phyloP scores from a whole-genome alignment of 164 flowering plant species.

The Malania oleifera region DNA sequence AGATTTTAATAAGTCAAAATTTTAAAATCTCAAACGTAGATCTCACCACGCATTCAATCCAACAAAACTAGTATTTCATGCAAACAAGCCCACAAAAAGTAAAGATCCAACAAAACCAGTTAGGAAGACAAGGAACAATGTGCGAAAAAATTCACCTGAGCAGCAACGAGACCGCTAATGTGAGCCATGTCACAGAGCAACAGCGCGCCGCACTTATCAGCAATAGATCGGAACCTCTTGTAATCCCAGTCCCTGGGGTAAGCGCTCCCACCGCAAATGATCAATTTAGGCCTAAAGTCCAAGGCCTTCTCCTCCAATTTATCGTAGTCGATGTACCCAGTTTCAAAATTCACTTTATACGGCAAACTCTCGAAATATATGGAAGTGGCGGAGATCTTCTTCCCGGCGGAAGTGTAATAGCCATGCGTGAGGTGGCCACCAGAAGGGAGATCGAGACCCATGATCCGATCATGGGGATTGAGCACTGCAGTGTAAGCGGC shows the following conservation, averaged over 20 bases:
- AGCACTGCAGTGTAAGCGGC: slow-evolving; percentile 95
- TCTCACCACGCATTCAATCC: background rate
- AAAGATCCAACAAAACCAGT: background rate
- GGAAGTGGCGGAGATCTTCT: slow-evolving; percentile 95
- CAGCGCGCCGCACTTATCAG: slow-evolving; percentile 89
- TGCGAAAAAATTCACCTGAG: slow-evolving; percentile 60
- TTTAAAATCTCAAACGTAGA: slow-evolving; percentile 10
- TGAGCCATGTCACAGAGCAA: slow-evolving; percentile 99
- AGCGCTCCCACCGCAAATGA: slow-evolving; percentile 96
- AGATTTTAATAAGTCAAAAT: background rate
- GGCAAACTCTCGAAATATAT: slow-evolving; percentile 99
- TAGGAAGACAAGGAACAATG: background rate
- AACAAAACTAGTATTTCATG: no score
- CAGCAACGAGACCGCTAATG: slow-evolving; percentile 98
- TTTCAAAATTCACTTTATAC: slow-evolving; percentile 71
- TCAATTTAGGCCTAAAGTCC: slow-evolving; percentile 91
- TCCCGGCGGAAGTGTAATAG: slow-evolving; percentile 89
- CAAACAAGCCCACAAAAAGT: no score
- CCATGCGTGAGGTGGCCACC: slow-evolving; percentile 98
- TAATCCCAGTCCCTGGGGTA: slow-evolving; percentile 98
- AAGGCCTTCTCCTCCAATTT: slow-evolving; percentile 96
- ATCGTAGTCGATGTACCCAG: slow-evolving; percentile 89
- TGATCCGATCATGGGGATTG: slow-evolving; percentile 90
- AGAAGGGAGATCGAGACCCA: slow-evolving; percentile 93
- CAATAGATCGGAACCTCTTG: slow-evolving; percentile 56